A percentile compares a stretch with the other conserved stretches of the same genome.
phyloP scores from a whole-genome alignment of 306 rosid species.

The Castanea sativa region DNA sequence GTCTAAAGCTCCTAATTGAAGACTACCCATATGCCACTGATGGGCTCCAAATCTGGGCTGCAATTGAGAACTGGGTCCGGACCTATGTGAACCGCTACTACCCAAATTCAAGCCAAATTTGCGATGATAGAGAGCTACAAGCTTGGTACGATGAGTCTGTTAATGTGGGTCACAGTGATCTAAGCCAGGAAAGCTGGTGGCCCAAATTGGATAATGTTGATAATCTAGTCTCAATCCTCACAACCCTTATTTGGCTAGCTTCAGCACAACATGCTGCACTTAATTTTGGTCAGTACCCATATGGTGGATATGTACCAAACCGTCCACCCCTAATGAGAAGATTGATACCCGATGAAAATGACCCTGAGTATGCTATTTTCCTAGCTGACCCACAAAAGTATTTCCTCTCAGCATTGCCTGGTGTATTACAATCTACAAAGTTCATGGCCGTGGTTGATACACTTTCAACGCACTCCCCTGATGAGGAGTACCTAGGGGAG shows the following conservation, averaged over 20 bases:
- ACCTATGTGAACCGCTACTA: slow-evolving; percentile 76
- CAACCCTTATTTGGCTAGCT: slow-evolving; percentile 80
- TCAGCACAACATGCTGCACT: slow-evolving; percentile 98
- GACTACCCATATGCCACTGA: slow-evolving; percentile 94
- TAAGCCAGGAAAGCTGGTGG: slow-evolving; percentile 75
- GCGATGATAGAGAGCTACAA: slow-evolving; percentile 74
- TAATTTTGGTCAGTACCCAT: slow-evolving; percentile 93
- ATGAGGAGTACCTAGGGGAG: slow-evolving; percentile 95
- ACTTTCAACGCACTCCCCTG: slow-evolving; percentile 83
- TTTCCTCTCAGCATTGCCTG: slow-evolving; percentile 65
- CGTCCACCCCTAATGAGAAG: slow-evolving; percentile 90
- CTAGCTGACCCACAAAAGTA: slow-evolving; percentile 78
- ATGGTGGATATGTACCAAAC: slow-evolving; percentile 89
- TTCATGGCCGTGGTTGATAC: slow-evolving; percentile 97
- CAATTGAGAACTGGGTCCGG: slow-evolving; percentile 74
- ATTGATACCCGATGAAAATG: slow-evolving; percentile 66
- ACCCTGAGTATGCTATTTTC: slow-evolving; percentile 63
- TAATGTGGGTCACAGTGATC: slow-evolving; percentile 89
- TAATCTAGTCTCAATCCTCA: slow-evolving; percentile 56
- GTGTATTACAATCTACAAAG: slow-evolving; percentile 65
- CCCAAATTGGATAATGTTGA: slow-evolving; percentile 55
- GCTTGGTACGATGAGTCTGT: slow-evolving; percentile 83
- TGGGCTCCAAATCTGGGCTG: slow-evolving; percentile 82
- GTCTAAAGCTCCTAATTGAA: slow-evolving; percentile 62
- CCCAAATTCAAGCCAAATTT: slow-evolving; percentile 49